Evolutionary conservation across 768 basidiomycete species (phyloP).

Genomic region (Lenzites betulinus): DNA sequence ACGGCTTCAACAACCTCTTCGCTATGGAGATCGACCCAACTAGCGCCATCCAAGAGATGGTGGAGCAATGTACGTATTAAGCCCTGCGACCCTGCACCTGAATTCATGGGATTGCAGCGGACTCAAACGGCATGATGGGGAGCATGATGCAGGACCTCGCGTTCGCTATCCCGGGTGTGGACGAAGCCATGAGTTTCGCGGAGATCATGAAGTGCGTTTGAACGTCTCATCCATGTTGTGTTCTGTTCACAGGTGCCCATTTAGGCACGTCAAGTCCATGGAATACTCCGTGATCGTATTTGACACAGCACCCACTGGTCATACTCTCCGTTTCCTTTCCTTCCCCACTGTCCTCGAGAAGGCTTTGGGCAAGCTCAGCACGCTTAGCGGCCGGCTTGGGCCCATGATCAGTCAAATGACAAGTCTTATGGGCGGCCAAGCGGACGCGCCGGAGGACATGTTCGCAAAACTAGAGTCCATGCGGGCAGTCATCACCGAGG

Average conservation of each 20-base stretch:
- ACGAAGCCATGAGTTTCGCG: conserved; percentile 99
- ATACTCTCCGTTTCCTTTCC: conserved; percentile 97
- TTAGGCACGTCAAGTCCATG: conserved; percentile 99
- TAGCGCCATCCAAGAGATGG: conserved; percentile 98
- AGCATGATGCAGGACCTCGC: conserved; percentile 99
- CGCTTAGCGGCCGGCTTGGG: conserved; percentile 92
- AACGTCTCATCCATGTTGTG: not conserved
- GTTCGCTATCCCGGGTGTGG: conserved; percentile 98
- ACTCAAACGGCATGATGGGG: conserved; percentile 94
- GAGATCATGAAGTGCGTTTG: conserved; percentile 96
- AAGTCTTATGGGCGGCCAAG: conserved; percentile 92
- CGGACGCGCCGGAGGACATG: conserved; percentile 95
- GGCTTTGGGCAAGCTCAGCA: conserved; percentile 91
- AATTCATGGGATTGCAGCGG: conserved; percentile 50
- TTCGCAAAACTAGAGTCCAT: conserved; percentile 97
- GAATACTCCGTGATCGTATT: conserved; percentile 99
- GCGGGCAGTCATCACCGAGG: conserved; percentile 96
- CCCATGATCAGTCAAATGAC: conserved; percentile 99
- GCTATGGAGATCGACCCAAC: conserved; percentile 99
- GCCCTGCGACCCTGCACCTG: too few relatives aligned
- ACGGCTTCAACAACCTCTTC: conserved; percentile 93
- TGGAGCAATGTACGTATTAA: conserved; percentile 78
- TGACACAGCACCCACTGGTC: conserved; percentile 98
- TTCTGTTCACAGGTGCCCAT: not conserved
- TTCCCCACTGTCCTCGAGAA: conserved; percentile 98